Evolutionary conservation across 768 basidiomycete genomes (phyloP), one percentile per base, ranked within the genome.

Genomic region (Butyriboletus loyo): DNA sequence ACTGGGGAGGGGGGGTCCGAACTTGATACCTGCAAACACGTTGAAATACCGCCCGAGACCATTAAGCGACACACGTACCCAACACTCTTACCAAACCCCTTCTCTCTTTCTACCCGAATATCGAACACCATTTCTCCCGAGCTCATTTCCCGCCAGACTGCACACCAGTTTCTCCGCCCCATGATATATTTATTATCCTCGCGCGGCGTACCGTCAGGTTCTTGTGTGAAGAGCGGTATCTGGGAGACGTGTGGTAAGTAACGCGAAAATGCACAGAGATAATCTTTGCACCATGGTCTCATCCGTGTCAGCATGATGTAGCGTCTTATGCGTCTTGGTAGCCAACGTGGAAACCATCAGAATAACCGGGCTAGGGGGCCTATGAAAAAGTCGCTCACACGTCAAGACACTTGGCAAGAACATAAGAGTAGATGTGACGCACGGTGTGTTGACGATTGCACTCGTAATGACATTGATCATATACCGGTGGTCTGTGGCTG

Each of bases 381-480:
- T 74, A 50, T 21, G 9, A 41, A 49, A n/a, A 25, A 25, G 31
- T 43, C 22, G 27, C 4, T 52, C 30, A 28, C 8, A 25, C 10
- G 19, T 32, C 54, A 50, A 19, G 1, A 19, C 27, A 50, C 34
- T 31, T 46, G 39, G 44, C 2, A 6, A 25, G 24, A 3, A 13
- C 15, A n/a, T 10, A 14, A 14, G 14, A 27, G 34, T 17, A 19
- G 19, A 32, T 7, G 54, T 8, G 10, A 75, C 88, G 65, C 64
- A 87, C 87, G 96, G 94, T 6, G 96, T 97, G 65, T 97, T 96
- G 43, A 99, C 96, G 57, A 99, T 98, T 14, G 96, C 96, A 62
- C 91, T 92, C 5, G 89, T 84, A 9, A 92, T 80, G 31, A 94
- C 73, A 59, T 96, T 95, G 42, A 95, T 66, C 94, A 98, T 98